Evolutionary conservation across 169 alveolate species (phyloP).

Genomic region (Plasmodium gonderi): DNA sequence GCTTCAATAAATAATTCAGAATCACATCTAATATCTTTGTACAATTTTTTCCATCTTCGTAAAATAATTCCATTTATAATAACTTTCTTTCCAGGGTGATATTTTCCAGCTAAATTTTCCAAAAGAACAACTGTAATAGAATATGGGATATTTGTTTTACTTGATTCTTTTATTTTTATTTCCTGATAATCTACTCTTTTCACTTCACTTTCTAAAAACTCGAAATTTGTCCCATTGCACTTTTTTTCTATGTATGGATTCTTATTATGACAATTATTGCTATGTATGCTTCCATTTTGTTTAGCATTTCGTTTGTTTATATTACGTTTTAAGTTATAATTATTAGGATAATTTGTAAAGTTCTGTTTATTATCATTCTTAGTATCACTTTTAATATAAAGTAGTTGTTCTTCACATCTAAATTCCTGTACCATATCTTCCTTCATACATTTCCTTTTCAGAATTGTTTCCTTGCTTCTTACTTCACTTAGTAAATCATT

Average conservation of each 20-base stretch:
- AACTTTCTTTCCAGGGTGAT: conserved; percentile 82
- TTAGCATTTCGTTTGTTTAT: not conserved
- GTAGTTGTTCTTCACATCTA: not conserved
- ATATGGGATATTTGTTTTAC: conserved; percentile 75
- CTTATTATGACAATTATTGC: not conserved
- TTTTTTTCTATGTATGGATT: conserved; percentile 38
- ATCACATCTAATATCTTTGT: conserved; percentile 79
- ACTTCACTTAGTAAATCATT: not conserved
- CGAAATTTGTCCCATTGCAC: conserved; percentile 73
- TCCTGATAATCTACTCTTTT: conserved; percentile 80
- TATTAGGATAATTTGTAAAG: not conserved
- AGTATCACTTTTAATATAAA: not conserved
- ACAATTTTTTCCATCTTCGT: conserved; percentile 77
- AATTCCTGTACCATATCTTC: not conserved
- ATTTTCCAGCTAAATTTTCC: conserved; percentile 80
- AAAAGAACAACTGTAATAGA: conserved; percentile 79
- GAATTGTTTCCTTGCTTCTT: not conserved
- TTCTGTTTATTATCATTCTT: not conserved
- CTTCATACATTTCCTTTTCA: not conserved
- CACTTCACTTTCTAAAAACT: conserved; percentile 55
- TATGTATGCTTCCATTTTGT: not conserved
- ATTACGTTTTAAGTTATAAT: not conserved
- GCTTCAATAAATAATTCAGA: conserved; percentile 81
- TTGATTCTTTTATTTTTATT: conserved; percentile 59
- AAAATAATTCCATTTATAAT: conserved; percentile 77